phyloP scores from a whole-genome alignment of 2,329 filamentous ascomycete genomes.

The Epichloe scottii region DNA sequence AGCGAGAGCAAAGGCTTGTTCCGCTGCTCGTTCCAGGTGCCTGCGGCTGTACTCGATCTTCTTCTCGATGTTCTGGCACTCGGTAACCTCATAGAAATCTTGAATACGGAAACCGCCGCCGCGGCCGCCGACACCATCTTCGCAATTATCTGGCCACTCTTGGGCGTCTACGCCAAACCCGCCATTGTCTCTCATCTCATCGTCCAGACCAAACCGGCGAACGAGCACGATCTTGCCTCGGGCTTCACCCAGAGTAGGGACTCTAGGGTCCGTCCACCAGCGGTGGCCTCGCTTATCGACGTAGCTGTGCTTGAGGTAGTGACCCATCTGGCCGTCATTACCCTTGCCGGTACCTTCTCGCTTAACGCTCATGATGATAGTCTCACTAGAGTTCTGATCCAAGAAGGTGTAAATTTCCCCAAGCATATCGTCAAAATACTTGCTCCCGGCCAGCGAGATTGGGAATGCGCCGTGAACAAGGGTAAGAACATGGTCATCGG shows the following conservation, averaged over 20 bases:
- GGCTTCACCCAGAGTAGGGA: slow-evolving; percentile 67
- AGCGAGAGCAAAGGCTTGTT: slow-evolving; percentile 33
- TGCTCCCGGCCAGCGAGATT: slow-evolving; percentile 68
- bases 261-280: slow-evolving; percentile 69
- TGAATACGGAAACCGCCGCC: slow-evolving; percentile 73
- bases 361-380: slow-evolving; percentile 77
- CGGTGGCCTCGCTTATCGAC: slow-evolving; percentile 38
- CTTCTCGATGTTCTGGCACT: slow-evolving; percentile 61
- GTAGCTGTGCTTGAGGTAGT: slow-evolving; percentile 63
- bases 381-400: slow-evolving; percentile 64
- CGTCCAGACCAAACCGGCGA: slow-evolving; percentile 61
- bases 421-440: slow-evolving; percentile 65
- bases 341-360: slow-evolving; percentile 75
- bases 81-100: slow-evolving; percentile 84
- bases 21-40: slow-evolving; percentile 63
- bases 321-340: slow-evolving; percentile 66
- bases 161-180: slow-evolving; percentile 50
- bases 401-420: slow-evolving; percentile 64
- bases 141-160: slow-evolving; percentile 79
- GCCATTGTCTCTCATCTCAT: slow-evolving; percentile 31
- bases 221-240: slow-evolving; percentile 77
- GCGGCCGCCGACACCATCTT: slow-evolving; percentile 55
- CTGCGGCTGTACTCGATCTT: slow-evolving; percentile 66
- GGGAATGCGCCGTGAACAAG: slow-evolving; percentile 90
- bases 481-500: slow-evolving; percentile 51